These are phyloP conservation scores for Lichtheimia corymbifera DNA, from an alignment of 371 early-diverging fungal species.

Conservation along the genomic window DNA sequence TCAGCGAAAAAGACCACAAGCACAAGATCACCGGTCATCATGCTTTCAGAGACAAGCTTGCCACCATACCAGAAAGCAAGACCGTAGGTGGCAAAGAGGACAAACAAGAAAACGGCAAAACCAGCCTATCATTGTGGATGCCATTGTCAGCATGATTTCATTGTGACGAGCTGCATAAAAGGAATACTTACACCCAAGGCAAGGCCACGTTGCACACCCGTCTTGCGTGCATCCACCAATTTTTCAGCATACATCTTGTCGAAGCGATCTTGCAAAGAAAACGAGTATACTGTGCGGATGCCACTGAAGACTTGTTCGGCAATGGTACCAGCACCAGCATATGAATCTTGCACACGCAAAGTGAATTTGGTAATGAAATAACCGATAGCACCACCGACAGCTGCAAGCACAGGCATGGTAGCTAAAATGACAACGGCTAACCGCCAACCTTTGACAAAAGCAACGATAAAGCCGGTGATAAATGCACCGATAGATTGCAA, in stretches of 20 bases:
- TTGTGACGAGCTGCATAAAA: background rate
- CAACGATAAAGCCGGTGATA: slow-evolving; percentile 75
- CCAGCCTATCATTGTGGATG: slow-evolving; percentile 18
- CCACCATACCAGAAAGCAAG: slow-evolving; percentile 83
- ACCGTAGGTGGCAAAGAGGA: slow-evolving; percentile 65
- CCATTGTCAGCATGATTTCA: no score
- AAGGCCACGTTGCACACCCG: slow-evolving; percentile 55
- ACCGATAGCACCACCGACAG: slow-evolving; percentile 55
- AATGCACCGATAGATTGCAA: slow-evolving; percentile 68
- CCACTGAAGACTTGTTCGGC: slow-evolving; percentile 83
- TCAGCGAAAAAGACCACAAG: slow-evolving; percentile 66
- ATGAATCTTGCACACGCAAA: slow-evolving; percentile 44
- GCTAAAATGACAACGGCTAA: slow-evolving; percentile 77
- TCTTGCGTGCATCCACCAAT: slow-evolving; percentile 51
- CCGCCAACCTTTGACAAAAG: slow-evolving; percentile 77
- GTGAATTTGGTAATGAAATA: slow-evolving; percentile 48
- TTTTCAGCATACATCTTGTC: slow-evolving; percentile 57
- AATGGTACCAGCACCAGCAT: slow-evolving; percentile 80
- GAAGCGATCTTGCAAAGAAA: slow-evolving; percentile 77
- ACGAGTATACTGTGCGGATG: slow-evolving; percentile 87
- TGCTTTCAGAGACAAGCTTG: slow-evolving; percentile 46
- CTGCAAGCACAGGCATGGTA: slow-evolving; percentile 55
- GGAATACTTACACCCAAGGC: slow-evolving; percentile 30
- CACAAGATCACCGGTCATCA: slow-evolving; percentile 48
- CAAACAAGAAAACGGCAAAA: slow-evolving; percentile 61